phyloP scores from a whole-genome alignment of 2,329 filamentous ascomycete genomes.

The Phoma sp. region DNA sequence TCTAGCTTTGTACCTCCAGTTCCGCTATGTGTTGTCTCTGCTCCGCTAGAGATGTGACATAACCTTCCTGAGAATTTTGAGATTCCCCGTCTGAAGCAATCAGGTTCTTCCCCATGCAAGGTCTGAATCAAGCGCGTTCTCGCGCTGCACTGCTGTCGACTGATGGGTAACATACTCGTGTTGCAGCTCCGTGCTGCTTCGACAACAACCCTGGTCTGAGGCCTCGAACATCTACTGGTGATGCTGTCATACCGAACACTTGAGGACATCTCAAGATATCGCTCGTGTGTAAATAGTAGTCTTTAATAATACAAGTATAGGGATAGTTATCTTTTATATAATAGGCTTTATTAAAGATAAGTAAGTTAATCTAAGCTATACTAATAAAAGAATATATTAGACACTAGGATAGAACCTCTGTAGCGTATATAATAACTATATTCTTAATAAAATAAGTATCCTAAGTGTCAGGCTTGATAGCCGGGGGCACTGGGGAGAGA shows the following conservation, averaged over 20 bases:
- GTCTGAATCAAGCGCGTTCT: no score
- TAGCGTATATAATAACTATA: conserved; percentile 91
- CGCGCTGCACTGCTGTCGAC: no score
- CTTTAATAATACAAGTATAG: conserved; percentile 87
- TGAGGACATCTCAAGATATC: conserved; percentile 66
- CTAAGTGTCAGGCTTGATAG: no score
- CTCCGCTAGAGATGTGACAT: no score
- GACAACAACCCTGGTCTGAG: conserved; percentile 63
- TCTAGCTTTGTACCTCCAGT: no score
- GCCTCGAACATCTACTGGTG: conserved; percentile 81
- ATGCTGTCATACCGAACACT: conserved; percentile 96
- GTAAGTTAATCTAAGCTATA: conserved; percentile 84
- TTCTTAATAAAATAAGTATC: conserved; percentile 65
- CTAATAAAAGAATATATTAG: conserved; percentile 79
- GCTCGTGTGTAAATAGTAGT: conserved; percentile 72
- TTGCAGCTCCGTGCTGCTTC: no score
- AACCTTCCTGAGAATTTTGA: no score
- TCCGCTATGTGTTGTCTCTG: no score
- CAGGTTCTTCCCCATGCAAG: no score
- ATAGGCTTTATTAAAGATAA: conserved; percentile 96
- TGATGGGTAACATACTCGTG: no score
- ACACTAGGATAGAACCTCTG: conserved; percentile 81
- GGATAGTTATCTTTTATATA: conserved; percentile 94
- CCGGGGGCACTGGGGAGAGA: no score
- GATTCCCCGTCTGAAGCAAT: no score